Conservation (phyloP, 2,329 filamentous ascomycete genomes). For the Colletotrichum abscissum region DNA sequence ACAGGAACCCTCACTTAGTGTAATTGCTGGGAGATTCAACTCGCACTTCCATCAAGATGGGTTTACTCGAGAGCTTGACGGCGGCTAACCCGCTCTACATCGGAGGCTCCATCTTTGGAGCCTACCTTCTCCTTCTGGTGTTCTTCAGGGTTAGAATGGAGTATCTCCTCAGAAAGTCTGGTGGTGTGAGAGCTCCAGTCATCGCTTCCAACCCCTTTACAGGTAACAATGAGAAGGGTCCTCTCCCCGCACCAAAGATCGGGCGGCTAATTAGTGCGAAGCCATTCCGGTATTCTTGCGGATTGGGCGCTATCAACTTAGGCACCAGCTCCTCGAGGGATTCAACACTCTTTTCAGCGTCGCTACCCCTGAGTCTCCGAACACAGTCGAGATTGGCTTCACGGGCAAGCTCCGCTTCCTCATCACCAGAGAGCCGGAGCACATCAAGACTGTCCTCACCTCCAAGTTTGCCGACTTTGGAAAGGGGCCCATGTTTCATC, state of each 20-base stretch:
- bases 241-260: not conserved
- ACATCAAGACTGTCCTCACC: conserved; percentile 56
- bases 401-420: conserved; percentile 49
- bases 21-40: not conserved
- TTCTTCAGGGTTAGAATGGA: conserved; percentile 19
- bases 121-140: conserved; percentile 15
- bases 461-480: conserved; percentile 67
- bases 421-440: conserved; percentile 64
- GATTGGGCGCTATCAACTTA: conserved; percentile 28
- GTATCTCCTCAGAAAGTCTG: conserved; percentile 20
- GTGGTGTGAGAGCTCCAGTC: conserved; percentile 34
- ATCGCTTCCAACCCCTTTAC: conserved; percentile 36
- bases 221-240: conserved; percentile 1
- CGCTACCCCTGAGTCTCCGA: conserved; percentile 45
- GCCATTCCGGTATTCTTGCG: conserved; percentile 32
- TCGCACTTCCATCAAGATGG: conserved; percentile 13
- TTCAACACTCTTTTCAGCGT: conserved; percentile 44
- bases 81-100: conserved; percentile 22
- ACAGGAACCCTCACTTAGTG: not conserved
- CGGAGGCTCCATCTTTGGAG: conserved; percentile 20
- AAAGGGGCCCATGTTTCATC: conserved; percentile 56
- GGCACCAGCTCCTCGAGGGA: conserved; percentile 45
- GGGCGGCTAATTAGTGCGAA: conserved; percentile 8
- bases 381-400: conserved; percentile 51
- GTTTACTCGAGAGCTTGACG: conserved; percentile 17